Evolutionary conservation across 192 early-diverging fungal genomes (phyloP).

Genomic region (Rhizophagus prolifer): DNA sequence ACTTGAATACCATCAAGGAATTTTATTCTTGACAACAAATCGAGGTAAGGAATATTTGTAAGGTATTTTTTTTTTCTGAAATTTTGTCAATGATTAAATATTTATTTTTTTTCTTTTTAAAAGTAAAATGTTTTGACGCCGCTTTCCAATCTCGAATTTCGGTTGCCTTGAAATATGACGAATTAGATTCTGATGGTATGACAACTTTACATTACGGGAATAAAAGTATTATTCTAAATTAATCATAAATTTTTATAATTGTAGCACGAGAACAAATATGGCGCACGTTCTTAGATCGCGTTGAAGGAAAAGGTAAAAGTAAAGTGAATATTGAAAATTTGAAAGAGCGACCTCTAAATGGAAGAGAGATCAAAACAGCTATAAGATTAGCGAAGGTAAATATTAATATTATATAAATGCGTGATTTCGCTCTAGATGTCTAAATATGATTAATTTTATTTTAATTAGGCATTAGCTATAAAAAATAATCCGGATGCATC

Average conservation of each 20-base stretch:
- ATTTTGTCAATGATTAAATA: too few relatives aligned
- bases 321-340: slow-evolving; percentile 1
- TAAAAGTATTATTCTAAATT: too few relatives aligned
- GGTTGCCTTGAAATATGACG: slow-evolving; percentile 50
- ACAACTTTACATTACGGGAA: too few relatives aligned
- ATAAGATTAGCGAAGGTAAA: slow-evolving; percentile 14
- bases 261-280: slow-evolving; percentile 47
- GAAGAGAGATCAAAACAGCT: slow-evolving; percentile 22
- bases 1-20: slow-evolving; percentile 63
- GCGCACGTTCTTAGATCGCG: slow-evolving; percentile 46
- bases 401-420: too few relatives aligned
- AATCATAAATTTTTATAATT: too few relatives aligned
- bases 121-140: slow-evolving; percentile 45
- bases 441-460: too few relatives aligned
- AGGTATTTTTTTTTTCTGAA: too few relatives aligned
- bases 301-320: slow-evolving; percentile 12
- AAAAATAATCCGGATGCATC: too few relatives aligned
- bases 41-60: slow-evolving; percentile 35
- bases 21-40: slow-evolving; percentile 65
- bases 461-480: too few relatives aligned
- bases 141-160: slow-evolving; percentile 57
- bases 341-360: slow-evolving; percentile 5
- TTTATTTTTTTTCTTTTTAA: background rate
- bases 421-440: too few relatives aligned
- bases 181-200: slow-evolving; percentile 26